phyloP scores from a whole-genome alignment of 2,329 filamentous ascomycete genomes.

The Metarhizium sp. region DNA sequence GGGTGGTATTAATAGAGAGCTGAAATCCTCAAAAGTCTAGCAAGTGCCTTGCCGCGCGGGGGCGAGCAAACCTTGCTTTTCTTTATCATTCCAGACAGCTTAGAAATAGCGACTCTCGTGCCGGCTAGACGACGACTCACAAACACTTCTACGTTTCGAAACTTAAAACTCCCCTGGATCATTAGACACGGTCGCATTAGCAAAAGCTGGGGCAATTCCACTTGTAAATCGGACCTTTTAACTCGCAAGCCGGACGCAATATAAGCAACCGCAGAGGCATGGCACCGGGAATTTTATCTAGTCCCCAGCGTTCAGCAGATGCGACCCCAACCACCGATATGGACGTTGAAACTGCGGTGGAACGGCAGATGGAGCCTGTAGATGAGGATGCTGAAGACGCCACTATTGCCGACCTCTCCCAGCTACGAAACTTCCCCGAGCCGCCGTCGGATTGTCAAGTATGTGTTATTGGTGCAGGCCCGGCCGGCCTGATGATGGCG shows the following conservation, averaged over 20 bases:
- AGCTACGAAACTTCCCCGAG: slow-evolving; percentile 38
- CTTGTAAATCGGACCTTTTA: background rate
- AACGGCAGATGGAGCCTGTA: slow-evolving; percentile 11
- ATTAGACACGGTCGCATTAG: background rate
- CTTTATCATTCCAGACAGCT: background rate
- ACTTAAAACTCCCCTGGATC: too few relatives aligned
- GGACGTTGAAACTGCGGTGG: slow-evolving; percentile 7
- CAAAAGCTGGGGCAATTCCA: background rate
- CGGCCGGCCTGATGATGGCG: slow-evolving; percentile 46
- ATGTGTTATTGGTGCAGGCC: slow-evolving; percentile 46
- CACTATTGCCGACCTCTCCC: slow-evolving; percentile 35
- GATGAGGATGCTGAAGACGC: slow-evolving; percentile 20
- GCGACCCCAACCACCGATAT: background rate
- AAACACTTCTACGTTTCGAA: too few relatives aligned
- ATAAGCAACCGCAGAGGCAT: background rate
- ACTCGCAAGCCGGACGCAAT: background rate
- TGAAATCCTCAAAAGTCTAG: background rate
- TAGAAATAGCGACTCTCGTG: background rate
- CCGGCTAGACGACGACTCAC: background rate
- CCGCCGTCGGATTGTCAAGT: slow-evolving; percentile 36
- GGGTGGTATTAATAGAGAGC: background rate
- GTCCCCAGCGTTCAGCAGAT: background rate
- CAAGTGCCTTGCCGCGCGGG: background rate
- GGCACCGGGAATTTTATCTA: slow-evolving; percentile 6
- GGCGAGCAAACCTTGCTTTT: background rate